Percentiles rank a stretch among this genome's conserved stretches.
phyloP scores from a whole-genome alignment of 2,329 filamentous ascomycete species.

The Alternaria arbusti region DNA sequence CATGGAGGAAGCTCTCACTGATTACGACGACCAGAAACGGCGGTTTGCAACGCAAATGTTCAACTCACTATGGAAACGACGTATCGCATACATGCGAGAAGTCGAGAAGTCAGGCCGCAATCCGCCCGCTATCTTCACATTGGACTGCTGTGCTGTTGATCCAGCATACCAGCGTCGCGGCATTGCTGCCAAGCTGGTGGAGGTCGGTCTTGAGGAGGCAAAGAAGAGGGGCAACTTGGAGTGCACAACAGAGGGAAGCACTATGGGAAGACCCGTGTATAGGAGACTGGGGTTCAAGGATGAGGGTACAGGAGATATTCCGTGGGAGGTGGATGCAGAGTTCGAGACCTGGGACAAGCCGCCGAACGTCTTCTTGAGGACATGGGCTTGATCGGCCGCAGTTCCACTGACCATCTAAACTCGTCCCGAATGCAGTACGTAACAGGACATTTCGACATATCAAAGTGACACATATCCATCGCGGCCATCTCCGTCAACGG shows the following conservation, averaged over 20 bases:
- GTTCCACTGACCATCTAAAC: not conserved
- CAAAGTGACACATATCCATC: slow-evolving; percentile 1
- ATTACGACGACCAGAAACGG: slow-evolving; percentile 54
- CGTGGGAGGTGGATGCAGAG: slow-evolving; percentile 42
- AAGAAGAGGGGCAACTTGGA: slow-evolving; percentile 43
- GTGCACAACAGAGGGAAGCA: slow-evolving; percentile 45
- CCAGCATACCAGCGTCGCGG: slow-evolving; percentile 59
- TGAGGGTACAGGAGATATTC: slow-evolving; percentile 38
- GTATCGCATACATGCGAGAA: slow-evolving; percentile 43
- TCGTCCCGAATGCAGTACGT: not conserved
- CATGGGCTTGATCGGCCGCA: slow-evolving; percentile 22
- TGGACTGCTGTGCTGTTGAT: slow-evolving; percentile 57
- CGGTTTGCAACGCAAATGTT: slow-evolving; percentile 56
- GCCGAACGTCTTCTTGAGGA: slow-evolving; percentile 46
- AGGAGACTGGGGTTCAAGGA: slow-evolving; percentile 41
- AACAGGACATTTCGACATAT: not conserved
- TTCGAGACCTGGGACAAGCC: slow-evolving; percentile 40
- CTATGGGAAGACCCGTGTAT: slow-evolving; percentile 45
- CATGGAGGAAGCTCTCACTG: slow-evolving; percentile 26
- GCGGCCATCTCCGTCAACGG: slow-evolving; percentile 24
- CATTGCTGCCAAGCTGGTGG: slow-evolving; percentile 43
- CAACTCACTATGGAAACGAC: slow-evolving; percentile 53
- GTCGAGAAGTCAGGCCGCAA: slow-evolving; percentile 27
- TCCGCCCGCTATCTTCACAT: slow-evolving; percentile 57
- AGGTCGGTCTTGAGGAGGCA: slow-evolving; percentile 44